A percentile compares a stretch with the other conserved stretches of the same genome.
Conservation (phyloP, 768 basidiomycete genomes). For the Lentinula sp. region DNA sequence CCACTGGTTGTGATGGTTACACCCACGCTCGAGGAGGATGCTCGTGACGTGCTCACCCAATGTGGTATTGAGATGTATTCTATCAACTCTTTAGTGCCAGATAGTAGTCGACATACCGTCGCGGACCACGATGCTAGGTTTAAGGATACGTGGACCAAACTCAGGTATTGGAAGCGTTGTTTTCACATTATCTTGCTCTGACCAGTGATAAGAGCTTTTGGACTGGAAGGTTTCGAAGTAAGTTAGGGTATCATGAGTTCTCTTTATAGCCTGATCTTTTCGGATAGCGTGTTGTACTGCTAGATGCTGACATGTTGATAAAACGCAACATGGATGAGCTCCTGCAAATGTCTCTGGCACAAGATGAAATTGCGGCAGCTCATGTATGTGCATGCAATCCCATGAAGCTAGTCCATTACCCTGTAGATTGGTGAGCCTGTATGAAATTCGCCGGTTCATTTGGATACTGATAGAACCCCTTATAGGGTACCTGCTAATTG, state of each 20-base stretch:
- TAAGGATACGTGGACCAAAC: slow-evolving; percentile 68
- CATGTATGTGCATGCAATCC: slow-evolving; percentile 97
- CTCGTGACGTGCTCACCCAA: slow-evolving; percentile 43
- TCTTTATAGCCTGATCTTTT: slow-evolving; percentile 1
- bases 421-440: slow-evolving; percentile 68
- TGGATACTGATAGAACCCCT: neutral
- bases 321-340: slow-evolving; percentile 76
- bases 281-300: slow-evolving; percentile 63
- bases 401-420: slow-evolving; percentile 77
- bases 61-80: slow-evolving; percentile 50
- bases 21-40: slow-evolving; percentile 43
- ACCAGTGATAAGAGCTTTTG: slow-evolving; percentile 42
- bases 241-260: slow-evolving; percentile 9
- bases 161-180: slow-evolving; percentile 30
- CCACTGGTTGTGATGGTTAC: slow-evolving; percentile 81
- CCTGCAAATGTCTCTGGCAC: slow-evolving; percentile 52
- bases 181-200: neutral
- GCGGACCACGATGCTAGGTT: slow-evolving; percentile 47
- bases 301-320: slow-evolving; percentile 89
- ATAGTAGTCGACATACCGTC: slow-evolving; percentile 32
- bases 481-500: slow-evolving; percentile 90
- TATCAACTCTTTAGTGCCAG: slow-evolving; percentile 55
- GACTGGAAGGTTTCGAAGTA: slow-evolving; percentile 64
- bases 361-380: slow-evolving; percentile 77
- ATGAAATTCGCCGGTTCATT: slow-evolving; percentile 7